phyloP scores from a whole-genome alignment of 2,329 filamentous ascomycete genomes.

The Sporothrix inflata region DNA sequence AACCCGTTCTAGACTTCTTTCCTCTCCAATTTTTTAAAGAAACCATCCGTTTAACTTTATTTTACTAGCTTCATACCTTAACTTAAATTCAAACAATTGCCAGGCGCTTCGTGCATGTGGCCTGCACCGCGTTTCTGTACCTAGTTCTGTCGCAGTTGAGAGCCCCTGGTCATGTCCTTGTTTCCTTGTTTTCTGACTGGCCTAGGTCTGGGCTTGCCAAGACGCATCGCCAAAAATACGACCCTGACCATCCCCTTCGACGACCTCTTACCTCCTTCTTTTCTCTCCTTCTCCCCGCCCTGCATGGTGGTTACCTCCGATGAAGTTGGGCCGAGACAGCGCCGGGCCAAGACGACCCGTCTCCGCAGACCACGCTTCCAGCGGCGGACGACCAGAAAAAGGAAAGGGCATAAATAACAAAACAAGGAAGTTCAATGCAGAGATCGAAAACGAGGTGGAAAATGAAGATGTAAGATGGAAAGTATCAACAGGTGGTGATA shows the following conservation, averaged over 20 bases:
- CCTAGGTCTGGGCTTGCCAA: neutral
- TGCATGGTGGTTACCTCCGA: neutral
- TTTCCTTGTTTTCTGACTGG: neutral
- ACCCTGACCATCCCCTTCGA: neutral
- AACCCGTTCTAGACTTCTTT: too few species aligned
- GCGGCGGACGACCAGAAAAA: neutral
- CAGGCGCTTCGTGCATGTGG: too few species aligned
- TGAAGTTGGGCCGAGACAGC: conserved; percentile 26
- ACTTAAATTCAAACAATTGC: too few species aligned
- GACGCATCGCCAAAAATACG: neutral
- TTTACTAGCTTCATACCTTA: too few species aligned
- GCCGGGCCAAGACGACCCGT: conserved; percentile 20
- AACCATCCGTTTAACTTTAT: too few species aligned
- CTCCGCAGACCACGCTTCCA: neutral
- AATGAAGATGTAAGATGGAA: too few species aligned
- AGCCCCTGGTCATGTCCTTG: neutral
- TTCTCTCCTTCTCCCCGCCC: neutral
- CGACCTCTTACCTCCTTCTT: neutral
- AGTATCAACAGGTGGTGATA: too few species aligned
- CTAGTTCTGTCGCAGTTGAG: neutral
- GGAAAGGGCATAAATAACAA: neutral
- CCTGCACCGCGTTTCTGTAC: too few species aligned
- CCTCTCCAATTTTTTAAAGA: too few species aligned
- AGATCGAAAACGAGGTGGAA: neutral
- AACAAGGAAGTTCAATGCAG: neutral